Percentiles rank a stretch among this genome's conserved stretches.
Evolutionary conservation across 768 basidiomycete genomes (phyloP).

Genomic region (Fibroporia radiculosa): DNA sequence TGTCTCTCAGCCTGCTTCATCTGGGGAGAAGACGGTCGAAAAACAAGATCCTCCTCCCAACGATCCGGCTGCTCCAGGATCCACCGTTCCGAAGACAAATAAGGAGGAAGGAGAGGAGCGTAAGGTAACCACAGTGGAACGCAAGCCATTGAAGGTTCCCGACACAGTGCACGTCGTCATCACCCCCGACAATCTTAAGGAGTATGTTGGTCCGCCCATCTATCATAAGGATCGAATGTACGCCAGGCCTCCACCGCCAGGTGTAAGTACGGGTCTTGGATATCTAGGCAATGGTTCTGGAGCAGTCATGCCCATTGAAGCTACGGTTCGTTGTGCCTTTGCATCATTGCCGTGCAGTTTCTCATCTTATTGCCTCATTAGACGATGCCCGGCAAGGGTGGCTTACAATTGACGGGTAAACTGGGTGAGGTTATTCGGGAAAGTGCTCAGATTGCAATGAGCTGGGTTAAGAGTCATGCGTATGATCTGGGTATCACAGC

Average conservation of each 20-base stretch:
- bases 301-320: slow-evolving; percentile 96
- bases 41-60: slow-evolving; percentile 41
- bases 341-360: background rate
- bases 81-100: slow-evolving; percentile 17
- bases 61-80: slow-evolving; percentile 26
- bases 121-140: slow-evolving; percentile 70
- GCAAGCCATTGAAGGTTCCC: slow-evolving; percentile 78
- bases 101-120: slow-evolving; percentile 25
- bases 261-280: slow-evolving; percentile 91
- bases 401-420: slow-evolving; percentile 89
- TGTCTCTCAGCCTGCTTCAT: slow-evolving; percentile 10
- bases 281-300: slow-evolving; percentile 96
- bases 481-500: slow-evolving; percentile 81
- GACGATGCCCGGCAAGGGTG: slow-evolving; percentile 96
- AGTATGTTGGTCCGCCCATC: slow-evolving; percentile 92
- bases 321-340: slow-evolving; percentile 72
- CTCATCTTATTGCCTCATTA: slow-evolving; percentile 21
- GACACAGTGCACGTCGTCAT: slow-evolving; percentile 71
- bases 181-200: slow-evolving; percentile 82
- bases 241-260: slow-evolving; percentile 68
- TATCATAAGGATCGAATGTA: slow-evolving; percentile 97
- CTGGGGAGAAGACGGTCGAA: slow-evolving; percentile 34
- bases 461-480: slow-evolving; percentile 90
- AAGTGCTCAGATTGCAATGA: slow-evolving; percentile 89
- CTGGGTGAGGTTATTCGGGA: slow-evolving; percentile 97